A percentile compares a stretch with the other conserved stretches of the same genome.
Conservation (phyloP, 495 filamentous ascomycete species). For the Aspergillus mulundensis region DNA sequence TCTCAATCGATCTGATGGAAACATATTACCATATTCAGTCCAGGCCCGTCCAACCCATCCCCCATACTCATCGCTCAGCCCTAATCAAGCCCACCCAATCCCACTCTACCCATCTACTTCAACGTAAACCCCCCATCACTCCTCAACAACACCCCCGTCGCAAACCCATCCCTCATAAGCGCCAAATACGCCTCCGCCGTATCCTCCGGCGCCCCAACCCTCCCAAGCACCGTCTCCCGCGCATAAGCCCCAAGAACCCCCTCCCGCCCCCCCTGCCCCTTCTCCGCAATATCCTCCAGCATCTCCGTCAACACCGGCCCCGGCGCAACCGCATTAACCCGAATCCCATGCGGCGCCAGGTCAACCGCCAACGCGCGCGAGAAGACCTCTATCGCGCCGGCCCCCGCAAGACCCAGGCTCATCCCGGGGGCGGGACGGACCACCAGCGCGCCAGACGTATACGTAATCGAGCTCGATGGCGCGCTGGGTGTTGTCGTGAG, state of each 20-base stretch:
- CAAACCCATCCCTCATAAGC: constrained; percentile 56
- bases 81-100: too few species aligned
- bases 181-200: constrained; percentile 63
- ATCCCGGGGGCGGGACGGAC: constrained; percentile 43
- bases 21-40: too few species aligned
- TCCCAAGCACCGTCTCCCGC: constrained; percentile 32
- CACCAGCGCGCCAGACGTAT: constrained; percentile 50
- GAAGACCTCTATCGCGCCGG: constrained; percentile 36
- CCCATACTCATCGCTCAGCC: too few species aligned
- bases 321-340: constrained; percentile 57
- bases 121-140: constrained; percentile 36
- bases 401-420: constrained; percentile 32
- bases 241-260: constrained; percentile 15
- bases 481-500: background rate
- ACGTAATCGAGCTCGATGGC: constrained; percentile 43
- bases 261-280: constrained; percentile 20
- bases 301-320: constrained; percentile 54
- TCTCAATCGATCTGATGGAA: too few species aligned
- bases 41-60: too few species aligned
- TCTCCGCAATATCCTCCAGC: constrained; percentile 28
- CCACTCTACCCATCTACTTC: constrained; percentile 9
- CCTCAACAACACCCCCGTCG: constrained; percentile 43
- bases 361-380: constrained; percentile 52
- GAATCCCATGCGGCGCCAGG: constrained; percentile 42
- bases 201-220: constrained; percentile 50